Evolutionary conservation across 257 asterid genomes (phyloP).

Genomic region (Schizonepeta tenuifolia): DNA sequence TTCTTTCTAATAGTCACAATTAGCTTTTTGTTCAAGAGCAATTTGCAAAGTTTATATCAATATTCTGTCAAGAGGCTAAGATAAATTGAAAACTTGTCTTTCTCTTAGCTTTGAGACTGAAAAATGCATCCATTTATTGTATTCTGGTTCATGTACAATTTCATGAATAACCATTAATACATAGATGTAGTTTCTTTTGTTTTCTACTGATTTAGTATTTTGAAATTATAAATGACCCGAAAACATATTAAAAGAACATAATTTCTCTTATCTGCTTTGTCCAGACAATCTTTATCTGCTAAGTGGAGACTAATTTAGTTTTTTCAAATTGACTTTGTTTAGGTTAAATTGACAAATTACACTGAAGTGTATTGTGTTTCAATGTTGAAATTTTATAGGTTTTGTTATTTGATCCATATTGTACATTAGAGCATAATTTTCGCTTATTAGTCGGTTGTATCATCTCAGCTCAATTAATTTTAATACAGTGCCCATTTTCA

Average conservation of each 20-base stretch:
- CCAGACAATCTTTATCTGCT: too few species aligned
- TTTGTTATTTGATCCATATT: conserved; percentile 12
- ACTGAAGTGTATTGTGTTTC: background rate
- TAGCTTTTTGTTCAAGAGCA: background rate
- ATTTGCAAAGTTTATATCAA: background rate
- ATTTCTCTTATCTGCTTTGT: too few species aligned
- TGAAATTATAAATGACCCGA: too few species aligned
- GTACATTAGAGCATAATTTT: conserved; percentile 4
- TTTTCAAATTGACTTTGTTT: too few species aligned
- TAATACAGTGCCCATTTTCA: conserved; percentile 11
- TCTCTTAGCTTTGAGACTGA: background rate
- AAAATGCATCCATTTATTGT: too few species aligned
- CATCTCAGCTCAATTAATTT: conserved; percentile 24
- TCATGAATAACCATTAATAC: too few species aligned
- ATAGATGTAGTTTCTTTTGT: too few species aligned
- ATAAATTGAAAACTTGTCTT: background rate
- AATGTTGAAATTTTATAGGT: background rate
- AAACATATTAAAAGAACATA: too few species aligned
- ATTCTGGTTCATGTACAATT: too few species aligned
- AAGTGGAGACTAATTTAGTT: too few species aligned
- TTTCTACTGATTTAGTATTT: too few species aligned
- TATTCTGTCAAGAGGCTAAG: background rate
- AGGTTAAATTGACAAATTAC: too few species aligned
- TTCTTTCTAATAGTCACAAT: background rate
- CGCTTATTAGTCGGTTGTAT: background rate